Conservation (phyloP, 1,284 basidiomycete genomes). For the Leccinum cinnamomeum region DNA sequence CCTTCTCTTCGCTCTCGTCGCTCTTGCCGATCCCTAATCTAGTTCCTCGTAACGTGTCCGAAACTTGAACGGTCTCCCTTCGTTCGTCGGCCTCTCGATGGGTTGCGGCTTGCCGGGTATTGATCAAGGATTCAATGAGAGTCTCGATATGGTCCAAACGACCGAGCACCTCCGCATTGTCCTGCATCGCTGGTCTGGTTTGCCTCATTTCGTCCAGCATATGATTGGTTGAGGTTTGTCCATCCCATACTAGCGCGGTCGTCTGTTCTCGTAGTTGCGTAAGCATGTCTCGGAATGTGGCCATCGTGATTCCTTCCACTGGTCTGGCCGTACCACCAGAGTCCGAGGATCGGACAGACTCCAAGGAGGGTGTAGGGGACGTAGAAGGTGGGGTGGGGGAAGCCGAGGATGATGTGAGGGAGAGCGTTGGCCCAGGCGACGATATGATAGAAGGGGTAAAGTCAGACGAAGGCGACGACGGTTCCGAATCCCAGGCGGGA, state of each 20-base stretch:
- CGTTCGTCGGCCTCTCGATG: slow-evolving; percentile 11
- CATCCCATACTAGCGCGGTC: slow-evolving; percentile 49
- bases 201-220: slow-evolving; percentile 46
- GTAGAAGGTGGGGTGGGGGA: slow-evolving; percentile 31
- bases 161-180: slow-evolving; percentile 39
- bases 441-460: slow-evolving; percentile 37
- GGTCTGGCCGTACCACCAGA: slow-evolving; percentile 48
- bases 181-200: slow-evolving; percentile 22
- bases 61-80: slow-evolving; percentile 18
- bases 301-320: slow-evolving; percentile 33
- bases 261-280: slow-evolving; percentile 53
- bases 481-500: slow-evolving; percentile 34
- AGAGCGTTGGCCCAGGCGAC: slow-evolving; percentile 35
- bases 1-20: slow-evolving; percentile 11
- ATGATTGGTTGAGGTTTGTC: slow-evolving; percentile 56
- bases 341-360: slow-evolving; percentile 32
- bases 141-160: slow-evolving; percentile 43
- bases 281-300: slow-evolving; percentile 46
- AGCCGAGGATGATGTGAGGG: slow-evolving; percentile 33
- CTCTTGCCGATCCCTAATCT: slow-evolving; percentile 1
- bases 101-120: slow-evolving; percentile 8
- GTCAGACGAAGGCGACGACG: slow-evolving; percentile 36
- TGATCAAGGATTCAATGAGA: slow-evolving; percentile 39
- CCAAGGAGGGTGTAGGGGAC: slow-evolving; percentile 23
- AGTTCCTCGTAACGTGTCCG: slow-evolving; percentile 10